These are phyloP conservation scores for Yamadazyma jaroonii DNA, from an alignment of 1,139 yeast genomes.

Conservation along the genomic window DNA sequence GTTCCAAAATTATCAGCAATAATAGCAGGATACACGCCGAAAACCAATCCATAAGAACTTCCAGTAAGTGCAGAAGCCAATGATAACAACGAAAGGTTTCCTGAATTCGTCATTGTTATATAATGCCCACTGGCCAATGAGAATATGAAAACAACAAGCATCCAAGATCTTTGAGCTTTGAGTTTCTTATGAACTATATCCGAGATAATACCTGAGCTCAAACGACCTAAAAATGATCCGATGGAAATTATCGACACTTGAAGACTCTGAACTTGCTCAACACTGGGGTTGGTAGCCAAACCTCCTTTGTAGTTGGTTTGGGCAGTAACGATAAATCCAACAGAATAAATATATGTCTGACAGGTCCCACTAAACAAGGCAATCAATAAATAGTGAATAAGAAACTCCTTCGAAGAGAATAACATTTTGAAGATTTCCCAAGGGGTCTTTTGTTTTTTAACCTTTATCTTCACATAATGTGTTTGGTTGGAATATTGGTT, in stretches of 20 bases:
- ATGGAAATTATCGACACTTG: constrained; percentile 44
- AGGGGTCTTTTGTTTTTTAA: constrained; percentile 17
- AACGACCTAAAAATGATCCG: constrained; percentile 40
- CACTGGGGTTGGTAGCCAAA: constrained; percentile 3
- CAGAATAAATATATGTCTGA: constrained; percentile 44
- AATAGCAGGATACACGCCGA: constrained; percentile 47
- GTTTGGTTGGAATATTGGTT: not conserved
- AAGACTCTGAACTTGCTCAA: constrained; percentile 39
- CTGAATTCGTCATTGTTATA: constrained; percentile 26
- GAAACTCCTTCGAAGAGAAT: constrained; percentile 24
- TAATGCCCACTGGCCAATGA: constrained; percentile 30
- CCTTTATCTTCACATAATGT: constrained; percentile 5
- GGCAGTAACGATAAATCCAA: constrained; percentile 45
- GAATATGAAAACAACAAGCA: constrained; percentile 28
- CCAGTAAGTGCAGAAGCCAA: constrained; percentile 36
- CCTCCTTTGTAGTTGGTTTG: constrained; percentile 26
- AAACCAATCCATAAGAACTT: constrained; percentile 37
- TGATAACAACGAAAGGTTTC: constrained; percentile 25
- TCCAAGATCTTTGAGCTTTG: constrained; percentile 41
- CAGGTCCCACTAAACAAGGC: constrained; percentile 37
- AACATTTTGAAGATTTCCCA: constrained; percentile 23
- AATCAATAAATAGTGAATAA: constrained; percentile 34
- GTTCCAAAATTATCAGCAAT: constrained; percentile 47
- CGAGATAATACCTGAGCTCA: constrained; percentile 36
- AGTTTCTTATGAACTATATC: constrained; percentile 33